Percentiles rank a stretch among this genome's conserved stretches.
Evolutionary conservation across 495 filamentous ascomycete species (phyloP).

Genomic region (Penicillium verhagenii): DNA sequence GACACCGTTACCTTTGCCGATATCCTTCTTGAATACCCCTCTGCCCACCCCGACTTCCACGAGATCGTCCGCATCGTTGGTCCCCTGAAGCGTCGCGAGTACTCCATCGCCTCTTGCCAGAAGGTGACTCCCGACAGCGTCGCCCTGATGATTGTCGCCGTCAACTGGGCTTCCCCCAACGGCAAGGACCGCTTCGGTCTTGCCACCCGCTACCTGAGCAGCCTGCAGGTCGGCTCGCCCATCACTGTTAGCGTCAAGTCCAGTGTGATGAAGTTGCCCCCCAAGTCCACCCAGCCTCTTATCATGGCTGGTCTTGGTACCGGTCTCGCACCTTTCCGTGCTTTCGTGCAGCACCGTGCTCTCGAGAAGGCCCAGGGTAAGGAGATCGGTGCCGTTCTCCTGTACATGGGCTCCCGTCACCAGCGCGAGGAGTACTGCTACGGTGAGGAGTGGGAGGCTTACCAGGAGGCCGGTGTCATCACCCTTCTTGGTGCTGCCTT

Average conservation of each 20-base stretch:
- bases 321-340: slow-evolving; percentile 94
- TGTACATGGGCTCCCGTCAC: slow-evolving; percentile 96
- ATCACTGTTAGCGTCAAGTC: slow-evolving; percentile 94
- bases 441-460: slow-evolving; percentile 99
- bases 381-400: slow-evolving; percentile 86
- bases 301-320: slow-evolving; percentile 99
- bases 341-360: slow-evolving; percentile 96
- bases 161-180: slow-evolving; percentile 84
- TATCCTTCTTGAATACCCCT: slow-evolving; percentile 80
- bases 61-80: slow-evolving; percentile 86
- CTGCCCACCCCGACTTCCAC: slow-evolving; percentile 84
- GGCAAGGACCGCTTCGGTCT: slow-evolving; percentile 91
- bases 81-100: slow-evolving; percentile 94
- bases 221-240: slow-evolving; percentile 67
- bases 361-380: slow-evolving; percentile 95
- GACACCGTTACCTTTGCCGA: slow-evolving; percentile 94
- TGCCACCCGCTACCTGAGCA: slow-evolving; percentile 82
- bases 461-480: slow-evolving; percentile 91
- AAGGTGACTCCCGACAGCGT: slow-evolving; percentile 84
- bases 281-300: slow-evolving; percentile 78
- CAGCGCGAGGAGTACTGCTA: slow-evolving; percentile 98
- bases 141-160: slow-evolving; percentile 96
- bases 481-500: slow-evolving; percentile 93
- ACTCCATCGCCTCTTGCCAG: slow-evolving; percentile 95
- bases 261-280: slow-evolving; percentile 94